Conservation (phyloP, 345 rosid species). For the Eucalyptus leucophloia region DNA sequence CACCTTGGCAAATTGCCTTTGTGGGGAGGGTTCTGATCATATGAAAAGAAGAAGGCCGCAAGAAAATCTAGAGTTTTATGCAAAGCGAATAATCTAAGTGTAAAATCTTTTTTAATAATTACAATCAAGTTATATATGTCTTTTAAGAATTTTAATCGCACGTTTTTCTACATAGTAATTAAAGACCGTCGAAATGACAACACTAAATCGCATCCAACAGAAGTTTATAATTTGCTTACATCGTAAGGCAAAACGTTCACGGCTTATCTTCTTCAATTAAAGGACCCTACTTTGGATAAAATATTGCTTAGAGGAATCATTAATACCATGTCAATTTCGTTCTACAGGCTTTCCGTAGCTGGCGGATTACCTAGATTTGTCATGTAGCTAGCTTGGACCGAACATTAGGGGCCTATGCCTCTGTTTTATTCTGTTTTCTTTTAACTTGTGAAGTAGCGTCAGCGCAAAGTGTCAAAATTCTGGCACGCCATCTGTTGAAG, state of each 20-base stretch:
- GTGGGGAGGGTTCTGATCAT: background rate
- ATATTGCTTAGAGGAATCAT: background rate
- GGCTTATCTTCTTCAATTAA: background rate
- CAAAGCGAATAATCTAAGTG: background rate
- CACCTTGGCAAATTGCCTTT: background rate
- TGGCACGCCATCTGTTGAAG: no score
- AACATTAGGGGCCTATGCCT: background rate
- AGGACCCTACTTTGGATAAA: background rate
- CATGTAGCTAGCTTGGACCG: background rate
- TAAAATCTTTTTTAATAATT: no score
- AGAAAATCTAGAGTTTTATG: background rate
- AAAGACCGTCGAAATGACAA: background rate
- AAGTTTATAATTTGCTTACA: background rate
- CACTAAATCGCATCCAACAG: background rate
- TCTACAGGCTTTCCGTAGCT: background rate
- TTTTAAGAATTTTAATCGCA: background rate
- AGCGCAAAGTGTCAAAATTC: background rate
- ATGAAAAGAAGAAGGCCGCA: background rate
- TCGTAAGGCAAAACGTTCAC: background rate
- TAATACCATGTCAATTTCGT: background rate
- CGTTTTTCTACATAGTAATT: background rate
- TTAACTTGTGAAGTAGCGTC: background rate
- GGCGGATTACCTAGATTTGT: background rate
- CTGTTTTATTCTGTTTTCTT: background rate
- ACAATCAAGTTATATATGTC: background rate